Evolutionary conservation across 345 rosid genomes (phyloP), one percentile per base, ranked within the genome.

Genomic region (Angophora floribunda): DNA sequence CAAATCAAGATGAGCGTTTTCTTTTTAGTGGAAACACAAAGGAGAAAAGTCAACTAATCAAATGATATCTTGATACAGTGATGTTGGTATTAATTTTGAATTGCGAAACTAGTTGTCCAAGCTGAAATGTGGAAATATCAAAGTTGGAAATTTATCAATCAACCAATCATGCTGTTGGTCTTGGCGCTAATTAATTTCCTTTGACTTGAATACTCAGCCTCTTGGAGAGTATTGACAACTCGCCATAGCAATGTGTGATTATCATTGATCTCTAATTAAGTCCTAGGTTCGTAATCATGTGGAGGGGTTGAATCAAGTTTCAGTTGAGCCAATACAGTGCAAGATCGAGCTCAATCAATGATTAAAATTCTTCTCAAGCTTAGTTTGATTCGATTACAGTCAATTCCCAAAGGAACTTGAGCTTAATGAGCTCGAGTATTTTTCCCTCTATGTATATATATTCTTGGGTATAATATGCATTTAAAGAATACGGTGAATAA

Each of bases 321-420:
- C 36, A 13, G 7, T 63, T 17, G 0, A 16, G 30, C 75, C 36
- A 13, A 63, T 41, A 3, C 82, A 36, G 5, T 70, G 82, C 26
- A 17, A 70, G 79, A 24, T 70, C 1, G 28, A 9, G 82, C 49
- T 21, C 24, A 1, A 19, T 36, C 14, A 75, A 19, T 10, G 49
- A 36, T 36, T 70, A 11, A 36, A 70, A 70, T 70, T 70, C 82
- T 36, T 36, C 24, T 36, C 4, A 7, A 17, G 82, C 47, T 70
- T 1, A 19, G 47, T 36, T 36, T 2, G 26, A 19, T 70, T 70
- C 13, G 47, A 70, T 36, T 17, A 19, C 0, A 4, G 7, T 32
- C 47, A 32, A 70, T 32, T 70, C 24, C 13, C 9, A 0, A 36
- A 36, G 26, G 47, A 36, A 36, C 47, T 70, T 70, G 49, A 70